Base-by-base conservation (phyloP, 768 basidiomycete species). In the Pisolithus orientalis region DNA sequence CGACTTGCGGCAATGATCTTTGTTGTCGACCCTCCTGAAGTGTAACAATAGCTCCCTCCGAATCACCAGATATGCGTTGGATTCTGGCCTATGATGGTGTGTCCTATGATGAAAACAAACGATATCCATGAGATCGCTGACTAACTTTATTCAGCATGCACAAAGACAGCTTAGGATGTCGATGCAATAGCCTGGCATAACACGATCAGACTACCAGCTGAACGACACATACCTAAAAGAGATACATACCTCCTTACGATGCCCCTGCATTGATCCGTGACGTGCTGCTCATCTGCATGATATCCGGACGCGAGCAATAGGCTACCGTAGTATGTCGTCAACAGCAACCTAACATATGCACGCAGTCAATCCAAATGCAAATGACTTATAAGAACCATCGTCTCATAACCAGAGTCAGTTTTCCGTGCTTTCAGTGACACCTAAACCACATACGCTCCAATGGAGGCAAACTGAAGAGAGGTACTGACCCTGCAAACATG, bases 311-410 rank as follows among this genome's bases (percentile, higher is more conserved):
- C 21, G 21, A 21, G 21, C 1, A 90, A 73, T 5, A 90, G 79
- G 47, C 83, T 75, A 27, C 88, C 84, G 50, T 87, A 73, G 61
- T 90, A 90, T 4, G 86, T 85, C 86, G 91, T 90, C 6, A 91
- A 67, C 0, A 86, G 78, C 16, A 91, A 70, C 13, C 85, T 86
- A 50, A 40, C 16, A 27, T 28, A 59, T 44, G 11, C 7, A 9
- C 37, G 16, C 37, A 8, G 37, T 38, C 9, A 38, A 16, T 38
- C 37, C 8, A 16, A 38, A 38, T 8, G 16, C 16, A 38, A 38
- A 38, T 2, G 21, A 21, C 21, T 21, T 21, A 21, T 21, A 21
- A 21, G 21, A 21, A 21, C 21, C 21, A 21, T 21, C 21, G 2
- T 21, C 1, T 2, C 21, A 21, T 21, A 21, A 21, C 21, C 21